These are phyloP conservation scores for Podila verticillata DNA, from an alignment of 192 early-diverging fungal species.

Conservation along the genomic window DNA sequence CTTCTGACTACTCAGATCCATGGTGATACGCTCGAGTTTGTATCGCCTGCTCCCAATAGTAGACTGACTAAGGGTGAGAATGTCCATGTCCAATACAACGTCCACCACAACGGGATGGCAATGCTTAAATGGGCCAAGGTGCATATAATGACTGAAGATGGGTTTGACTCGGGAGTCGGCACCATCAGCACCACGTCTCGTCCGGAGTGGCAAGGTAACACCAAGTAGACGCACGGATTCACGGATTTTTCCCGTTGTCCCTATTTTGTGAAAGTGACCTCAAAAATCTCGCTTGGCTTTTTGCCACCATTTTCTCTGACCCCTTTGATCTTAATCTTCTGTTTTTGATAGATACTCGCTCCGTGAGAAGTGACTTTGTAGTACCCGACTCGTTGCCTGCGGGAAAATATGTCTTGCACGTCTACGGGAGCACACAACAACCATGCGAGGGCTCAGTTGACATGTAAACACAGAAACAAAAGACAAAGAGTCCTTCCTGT, in stretches of 20 bases:
- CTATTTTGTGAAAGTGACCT: no score
- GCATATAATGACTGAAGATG: conserved; percentile 32
- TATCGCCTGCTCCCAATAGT: conserved; percentile 13
- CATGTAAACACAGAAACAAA: conserved; percentile 3
- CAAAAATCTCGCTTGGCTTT: not conserved
- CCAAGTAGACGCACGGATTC: not conserved
- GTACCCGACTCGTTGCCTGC: conserved; percentile 12
- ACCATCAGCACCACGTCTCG: conserved; percentile 12
- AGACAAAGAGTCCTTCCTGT: no score
- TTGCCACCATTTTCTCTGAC: conserved; percentile 14
- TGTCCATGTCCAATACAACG: conserved; percentile 21
- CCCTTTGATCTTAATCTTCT: not conserved
- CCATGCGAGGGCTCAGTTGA: conserved; percentile 34
- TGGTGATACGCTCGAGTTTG: conserved; percentile 31
- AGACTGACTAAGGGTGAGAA: conserved; percentile 2
- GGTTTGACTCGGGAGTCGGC: conserved; percentile 28
- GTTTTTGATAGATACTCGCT: not conserved
- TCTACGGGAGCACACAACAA: conserved; percentile 32
- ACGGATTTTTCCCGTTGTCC: no score
- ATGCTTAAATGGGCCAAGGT: conserved; percentile 33
- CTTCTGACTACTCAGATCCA: not conserved
- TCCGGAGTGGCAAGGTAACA: conserved; percentile 19
- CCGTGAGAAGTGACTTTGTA: conserved; percentile 3
- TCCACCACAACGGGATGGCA: conserved; percentile 36
- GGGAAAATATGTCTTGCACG: conserved; percentile 30